A percentile compares a stretch with the other conserved stretches of the same genome.
phyloP scores from a whole-genome alignment of 176 grass and related monocot genomes.

The Alopecurus myosuroides region DNA sequence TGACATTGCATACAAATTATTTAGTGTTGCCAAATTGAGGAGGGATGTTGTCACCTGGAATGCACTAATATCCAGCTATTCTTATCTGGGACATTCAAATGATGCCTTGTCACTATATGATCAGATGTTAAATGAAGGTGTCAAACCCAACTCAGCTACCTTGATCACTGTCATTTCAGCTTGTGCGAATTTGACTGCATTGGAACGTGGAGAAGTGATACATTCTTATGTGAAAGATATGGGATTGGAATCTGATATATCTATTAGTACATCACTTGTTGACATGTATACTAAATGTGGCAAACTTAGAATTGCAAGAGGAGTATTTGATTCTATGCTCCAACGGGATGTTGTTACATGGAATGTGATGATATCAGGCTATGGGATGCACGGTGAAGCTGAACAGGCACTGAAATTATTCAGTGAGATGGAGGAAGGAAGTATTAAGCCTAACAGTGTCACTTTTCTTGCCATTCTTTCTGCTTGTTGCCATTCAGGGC shows the following conservation, averaged over 20 bases:
- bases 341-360: constrained; percentile 63
- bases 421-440: constrained; percentile 43
- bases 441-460: constrained; percentile 38
- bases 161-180: constrained; percentile 46
- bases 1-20: constrained; percentile 44
- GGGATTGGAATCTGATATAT: constrained; percentile 39
- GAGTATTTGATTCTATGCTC: constrained; percentile 56
- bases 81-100: constrained; percentile 43
- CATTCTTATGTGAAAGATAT: constrained; percentile 55
- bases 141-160: constrained; percentile 53
- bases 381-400: constrained; percentile 62
- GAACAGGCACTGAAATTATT: constrained; percentile 59
- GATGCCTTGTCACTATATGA: constrained; percentile 48
- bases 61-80: constrained; percentile 55
- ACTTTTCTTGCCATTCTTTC: constrained; percentile 73
- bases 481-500: constrained; percentile 67
- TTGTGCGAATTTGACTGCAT: constrained; percentile 47
- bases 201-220: constrained; percentile 48
- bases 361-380: constrained; percentile 83
- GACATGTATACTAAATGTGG: constrained; percentile 85
- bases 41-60: constrained; percentile 65
- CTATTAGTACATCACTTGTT: constrained; percentile 49
- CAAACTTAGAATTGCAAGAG: constrained; percentile 48
- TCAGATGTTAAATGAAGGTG: constrained; percentile 47
- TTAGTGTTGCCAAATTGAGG: constrained; percentile 26